Evolutionary conservation across 495 filamentous ascomycete genomes (phyloP).

Genomic region (Daldinia decipiens): DNA sequence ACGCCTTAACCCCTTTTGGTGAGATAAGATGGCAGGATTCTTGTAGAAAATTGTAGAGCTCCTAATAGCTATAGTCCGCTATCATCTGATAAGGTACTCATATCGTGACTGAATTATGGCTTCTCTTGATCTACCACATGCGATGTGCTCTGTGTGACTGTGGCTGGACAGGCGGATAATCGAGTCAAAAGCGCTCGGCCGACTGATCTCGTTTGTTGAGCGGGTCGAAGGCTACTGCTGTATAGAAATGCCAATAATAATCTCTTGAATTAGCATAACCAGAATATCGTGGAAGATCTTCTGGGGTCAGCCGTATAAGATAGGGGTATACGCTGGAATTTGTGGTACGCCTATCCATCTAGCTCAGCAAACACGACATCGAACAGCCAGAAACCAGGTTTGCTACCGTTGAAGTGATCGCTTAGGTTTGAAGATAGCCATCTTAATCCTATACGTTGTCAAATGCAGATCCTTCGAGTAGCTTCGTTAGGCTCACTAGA

Average conservation of each 20-base stretch:
- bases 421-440: neutral
- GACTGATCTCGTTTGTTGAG: neutral
- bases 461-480: neutral
- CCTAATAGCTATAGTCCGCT: neutral
- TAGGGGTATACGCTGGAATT: neutral
- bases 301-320: neutral
- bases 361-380: neutral
- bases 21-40: neutral
- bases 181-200: neutral
- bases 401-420: neutral
- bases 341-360: neutral
- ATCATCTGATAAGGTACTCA: neutral
- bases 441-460: neutral
- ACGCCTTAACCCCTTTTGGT: neutral
- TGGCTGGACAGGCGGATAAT: neutral
- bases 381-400: neutral
- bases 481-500: conserved; percentile 10
- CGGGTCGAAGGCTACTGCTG: neutral
- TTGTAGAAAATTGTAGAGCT: neutral
- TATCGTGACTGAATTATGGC: neutral
- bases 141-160: neutral
- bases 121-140: neutral
- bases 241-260: neutral
- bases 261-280: neutral
- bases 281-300: neutral